A percentile compares a stretch with the other conserved stretches of the same genome.
Evolutionary conservation across 495 filamentous ascomycete genomes (phyloP).

Genomic region (Entonaema liquescens): DNA sequence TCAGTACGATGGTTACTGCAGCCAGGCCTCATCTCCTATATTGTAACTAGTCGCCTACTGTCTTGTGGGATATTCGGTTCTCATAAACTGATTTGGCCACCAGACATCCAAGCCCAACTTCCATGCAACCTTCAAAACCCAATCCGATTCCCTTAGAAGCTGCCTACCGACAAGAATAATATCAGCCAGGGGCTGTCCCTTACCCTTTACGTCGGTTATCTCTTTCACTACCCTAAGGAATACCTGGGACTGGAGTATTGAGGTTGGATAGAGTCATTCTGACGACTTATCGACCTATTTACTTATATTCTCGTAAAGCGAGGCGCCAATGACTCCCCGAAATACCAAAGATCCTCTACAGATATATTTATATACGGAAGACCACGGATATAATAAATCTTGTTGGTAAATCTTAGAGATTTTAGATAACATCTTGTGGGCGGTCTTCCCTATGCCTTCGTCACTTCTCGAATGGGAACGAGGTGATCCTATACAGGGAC

Average conservation of each 20-base stretch:
- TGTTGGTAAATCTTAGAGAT: too few species aligned
- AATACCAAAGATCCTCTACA: too few species aligned
- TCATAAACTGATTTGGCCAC: not conserved
- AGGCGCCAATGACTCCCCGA: too few species aligned
- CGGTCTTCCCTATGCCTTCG: not conserved
- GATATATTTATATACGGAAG: not conserved
- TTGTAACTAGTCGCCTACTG: not conserved
- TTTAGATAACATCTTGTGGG: not conserved
- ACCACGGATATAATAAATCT: too few species aligned
- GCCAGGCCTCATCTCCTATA: not conserved
- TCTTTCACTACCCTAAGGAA: not conserved
- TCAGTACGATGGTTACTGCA: not conserved
- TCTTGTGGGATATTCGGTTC: not conserved
- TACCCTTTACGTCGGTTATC: not conserved
- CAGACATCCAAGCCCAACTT: not conserved
- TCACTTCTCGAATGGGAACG: not conserved
- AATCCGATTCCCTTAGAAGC: not conserved
- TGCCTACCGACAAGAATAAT: not conserved
- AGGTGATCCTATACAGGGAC: too few species aligned
- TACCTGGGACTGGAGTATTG: not conserved
- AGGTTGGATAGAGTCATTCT: not conserved
- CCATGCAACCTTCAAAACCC: not conserved
- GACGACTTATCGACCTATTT: too few species aligned
- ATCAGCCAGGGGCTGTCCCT: not conserved
- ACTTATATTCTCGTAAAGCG: too few species aligned